Evolutionary conservation across 495 filamentous ascomycete genomes (phyloP).

Genomic region (Hyaloscypha hepaticicola): DNA sequence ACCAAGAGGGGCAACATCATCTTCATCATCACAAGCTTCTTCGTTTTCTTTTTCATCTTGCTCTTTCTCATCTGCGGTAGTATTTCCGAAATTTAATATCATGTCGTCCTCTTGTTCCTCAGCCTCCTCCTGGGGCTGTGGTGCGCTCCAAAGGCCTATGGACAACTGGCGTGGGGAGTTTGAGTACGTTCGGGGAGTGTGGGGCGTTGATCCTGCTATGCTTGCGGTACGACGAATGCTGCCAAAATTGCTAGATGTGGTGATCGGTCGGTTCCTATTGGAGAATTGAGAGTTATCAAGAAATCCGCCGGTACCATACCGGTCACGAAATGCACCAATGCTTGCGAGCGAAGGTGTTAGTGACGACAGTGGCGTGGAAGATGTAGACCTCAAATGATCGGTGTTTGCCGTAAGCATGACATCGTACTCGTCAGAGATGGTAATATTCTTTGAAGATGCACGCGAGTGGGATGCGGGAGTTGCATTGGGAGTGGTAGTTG

Average conservation of each 20-base stretch:
- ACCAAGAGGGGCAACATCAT: slow-evolving; percentile 32
- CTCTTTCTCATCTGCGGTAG: background rate
- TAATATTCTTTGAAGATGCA: slow-evolving; percentile 40
- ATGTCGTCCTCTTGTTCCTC: slow-evolving; percentile 46
- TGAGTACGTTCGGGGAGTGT: slow-evolving; percentile 21
- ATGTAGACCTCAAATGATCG: slow-evolving; percentile 68
- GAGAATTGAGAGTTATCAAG: slow-evolving; percentile 29
- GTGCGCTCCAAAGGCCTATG: slow-evolving; percentile 35
- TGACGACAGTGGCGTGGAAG: slow-evolving; percentile 31
- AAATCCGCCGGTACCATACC: slow-evolving; percentile 27
- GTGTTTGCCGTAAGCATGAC: slow-evolving; percentile 73
- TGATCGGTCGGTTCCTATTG: slow-evolving; percentile 26
- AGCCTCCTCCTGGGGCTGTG: slow-evolving; percentile 34
- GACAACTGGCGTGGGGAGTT: slow-evolving; percentile 25
- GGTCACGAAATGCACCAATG: slow-evolving; percentile 24
- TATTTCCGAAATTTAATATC: slow-evolving; percentile 44
- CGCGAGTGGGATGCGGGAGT: slow-evolving; percentile 29
- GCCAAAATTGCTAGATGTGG: slow-evolving; percentile 23
- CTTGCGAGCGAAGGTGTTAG: slow-evolving; percentile 28
- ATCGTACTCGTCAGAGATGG: slow-evolving; percentile 64
- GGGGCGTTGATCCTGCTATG: slow-evolving; percentile 21
- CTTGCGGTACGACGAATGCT: slow-evolving; percentile 31
- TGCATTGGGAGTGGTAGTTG: slow-evolving; percentile 30
- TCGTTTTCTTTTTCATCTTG: slow-evolving; percentile 14
- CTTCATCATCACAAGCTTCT: slow-evolving; percentile 17